Base-by-base conservation (phyloP, 116 monocot species). In the Papilionanthe hybrid region DNA sequence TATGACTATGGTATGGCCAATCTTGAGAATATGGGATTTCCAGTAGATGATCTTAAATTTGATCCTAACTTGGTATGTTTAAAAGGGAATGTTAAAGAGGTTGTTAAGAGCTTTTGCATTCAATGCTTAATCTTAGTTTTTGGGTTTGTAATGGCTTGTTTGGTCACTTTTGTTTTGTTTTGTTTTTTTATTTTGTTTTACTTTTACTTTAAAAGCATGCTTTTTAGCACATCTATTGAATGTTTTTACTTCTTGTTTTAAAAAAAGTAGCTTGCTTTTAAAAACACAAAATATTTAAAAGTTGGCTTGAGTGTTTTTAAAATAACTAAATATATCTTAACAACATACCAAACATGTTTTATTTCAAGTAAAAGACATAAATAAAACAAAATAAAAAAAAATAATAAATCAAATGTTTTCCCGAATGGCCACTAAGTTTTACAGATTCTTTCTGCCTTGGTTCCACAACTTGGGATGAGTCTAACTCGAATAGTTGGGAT, bases 1-100 rank as follows among this genome's bases (percentile, higher is more conserved):
- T 97, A 97, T 86, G 92, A 97, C 77, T 91, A 97, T 90, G 94
- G 97, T 68, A 92, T 97, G 97, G 91, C 77, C 41, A 97, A 97
- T 72, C 91, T 97, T 13, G 78, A 78, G 78, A 83, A 91, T 83
- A 94, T 94, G 94, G 94, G 97, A 78, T 94, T 97, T 77, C 94
- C 92, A 47, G 88, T 97, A 81, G 91, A 94, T 74, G 94, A 91
- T 30, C 92, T 94, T 77, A 65, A 85, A 67, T 97, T 97, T 86
- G 97, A 97, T 77, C 97, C 92, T 77, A 80, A 97, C 45, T 86
- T 97, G 97, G 97, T 97, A 92, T 50, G 78, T 65, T 79, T 81
- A 66, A 58, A 55, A 78, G 69, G 65, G n/a, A 79, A 60, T 79
- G 28, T 30, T 76, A 28, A 79, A 72, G 50, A 71, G 56, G 50